Conservation (phyloP, 495 filamentous ascomycete genomes). For the Chaetomium fimeti region DNA sequence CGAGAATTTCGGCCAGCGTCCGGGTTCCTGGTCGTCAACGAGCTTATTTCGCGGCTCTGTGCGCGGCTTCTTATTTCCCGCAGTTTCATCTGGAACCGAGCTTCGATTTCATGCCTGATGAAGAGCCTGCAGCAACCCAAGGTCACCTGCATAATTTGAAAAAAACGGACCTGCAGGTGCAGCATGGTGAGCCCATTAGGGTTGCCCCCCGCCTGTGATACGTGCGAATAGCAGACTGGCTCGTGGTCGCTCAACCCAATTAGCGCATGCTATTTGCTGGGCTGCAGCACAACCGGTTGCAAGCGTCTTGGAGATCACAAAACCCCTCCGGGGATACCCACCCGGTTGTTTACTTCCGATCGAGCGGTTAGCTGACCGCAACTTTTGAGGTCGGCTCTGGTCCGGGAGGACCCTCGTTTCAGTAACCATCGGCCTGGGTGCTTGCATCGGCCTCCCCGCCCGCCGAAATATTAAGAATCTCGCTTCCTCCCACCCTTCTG, state of each 20-base stretch:
- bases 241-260: slow-evolving; percentile 3
- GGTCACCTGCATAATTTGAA: slow-evolving; percentile 17
- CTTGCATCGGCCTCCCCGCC: slow-evolving; percentile 8
- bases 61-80: background rate
- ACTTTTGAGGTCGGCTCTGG: slow-evolving; percentile 21
- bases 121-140: slow-evolving; percentile 5
- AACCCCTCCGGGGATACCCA: slow-evolving; percentile 19
- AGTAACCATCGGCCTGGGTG: slow-evolving; percentile 19
- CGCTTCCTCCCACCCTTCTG: slow-evolving; percentile 12
- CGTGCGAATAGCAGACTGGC: slow-evolving; percentile 24
- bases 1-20: background rate
- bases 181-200: background rate
- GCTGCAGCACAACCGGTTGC: slow-evolving; percentile 14
- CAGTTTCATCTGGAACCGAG: background rate
- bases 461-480: slow-evolving; percentile 25
- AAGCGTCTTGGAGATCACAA: slow-evolving; percentile 11
- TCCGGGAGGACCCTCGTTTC: slow-evolving; percentile 14
- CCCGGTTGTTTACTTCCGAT: slow-evolving; percentile 25
- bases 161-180: slow-evolving; percentile 19
- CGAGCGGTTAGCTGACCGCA: slow-evolving; percentile 24
- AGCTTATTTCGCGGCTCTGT: background rate
- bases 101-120: slow-evolving; percentile 2
- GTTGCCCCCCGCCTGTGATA: slow-evolving; percentile 6
- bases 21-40: background rate
- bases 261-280: slow-evolving; percentile 20